Base-by-base conservation (phyloP, 331 rosid species). In the Spiraea crenata region DNA sequence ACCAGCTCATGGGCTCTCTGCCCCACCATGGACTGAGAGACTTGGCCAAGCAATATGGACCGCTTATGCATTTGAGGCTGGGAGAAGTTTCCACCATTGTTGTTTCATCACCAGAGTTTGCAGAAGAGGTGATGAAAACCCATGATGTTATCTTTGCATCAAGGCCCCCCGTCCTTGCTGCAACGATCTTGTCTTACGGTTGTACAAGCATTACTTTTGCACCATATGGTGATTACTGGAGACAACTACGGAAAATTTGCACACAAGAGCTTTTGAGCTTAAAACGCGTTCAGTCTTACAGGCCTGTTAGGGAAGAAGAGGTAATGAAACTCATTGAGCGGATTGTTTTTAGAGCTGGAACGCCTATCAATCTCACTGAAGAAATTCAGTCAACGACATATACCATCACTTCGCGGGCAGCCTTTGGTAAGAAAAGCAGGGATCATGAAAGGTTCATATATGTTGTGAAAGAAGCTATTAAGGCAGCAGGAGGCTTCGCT, bases 301-400 rank as follows among this genome's bases (percentile, higher is more conserved):
- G 41, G 10, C 63, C 63, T 14, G 31, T 57, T 34, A 57, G 63
- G 38, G 63, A 57, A 57, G 41, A 57, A 57, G 63, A 57, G 63
- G 16, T 57, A 6, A 9, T 5, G 35, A 25, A 57, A 25, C 63
- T 57, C 41, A 31, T 57, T 11, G 4, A 57, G 2, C 4, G 11
- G 40, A 57, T 57, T 57, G 63, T 15, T 31, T 57, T 16, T 25
- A 5, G 12, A 8, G 63, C 39, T 9, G 41, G 63, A 25, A 25
- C 63, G 2, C 15, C 39, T 3, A 57, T 57, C 38, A 57, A 57
- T 31, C 60, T 55, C 31, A 55, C 35, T 55, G 14, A 19, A 37
- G 14, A 19, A 7, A 55, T 55, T 55, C 10, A 55, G 10, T 57
- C 41, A 2, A 0, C 40, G 6, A 37, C 15, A 57, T 57, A 31